Conservation (phyloP, 495 filamentous ascomycete genomes). For the Glarea lozoyensis region DNA sequence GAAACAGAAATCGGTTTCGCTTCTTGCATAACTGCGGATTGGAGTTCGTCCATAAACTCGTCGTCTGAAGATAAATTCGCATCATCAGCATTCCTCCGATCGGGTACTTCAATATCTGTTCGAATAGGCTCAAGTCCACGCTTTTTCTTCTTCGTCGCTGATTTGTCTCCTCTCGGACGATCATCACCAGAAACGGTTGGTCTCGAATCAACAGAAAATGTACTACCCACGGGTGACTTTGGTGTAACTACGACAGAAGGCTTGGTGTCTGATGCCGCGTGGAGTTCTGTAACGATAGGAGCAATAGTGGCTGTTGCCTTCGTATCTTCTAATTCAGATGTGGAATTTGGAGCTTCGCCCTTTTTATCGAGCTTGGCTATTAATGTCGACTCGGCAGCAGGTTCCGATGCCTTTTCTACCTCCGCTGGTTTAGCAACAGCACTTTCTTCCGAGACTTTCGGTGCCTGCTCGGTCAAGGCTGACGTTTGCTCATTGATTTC, state of each 20-base stretch:
- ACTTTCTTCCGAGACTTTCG: too few species aligned
- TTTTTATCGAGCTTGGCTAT: too few species aligned
- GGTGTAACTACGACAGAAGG: not conserved
- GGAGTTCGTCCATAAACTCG: conserved; percentile 82
- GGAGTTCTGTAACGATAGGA: too few species aligned
- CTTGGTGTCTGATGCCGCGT: too few species aligned
- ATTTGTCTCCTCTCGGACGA: not conserved
- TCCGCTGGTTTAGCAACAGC: too few species aligned
- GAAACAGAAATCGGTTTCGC: conserved; percentile 75
- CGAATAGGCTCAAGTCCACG: conserved; percentile 46
- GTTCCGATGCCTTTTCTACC: too few species aligned
- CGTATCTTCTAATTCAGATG: too few species aligned
- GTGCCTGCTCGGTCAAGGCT: too few species aligned
- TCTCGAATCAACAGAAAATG: conserved; percentile 13
- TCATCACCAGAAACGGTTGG: conserved; percentile 9
- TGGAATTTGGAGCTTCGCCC: too few species aligned
- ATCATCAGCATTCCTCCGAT: conserved; percentile 43
- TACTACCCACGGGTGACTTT: conserved; percentile 18
- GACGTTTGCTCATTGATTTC: too few species aligned
- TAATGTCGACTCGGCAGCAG: too few species aligned
- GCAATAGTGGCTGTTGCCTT: too few species aligned
- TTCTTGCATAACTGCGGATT: conserved; percentile 72
- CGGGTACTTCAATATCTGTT: conserved; percentile 29
- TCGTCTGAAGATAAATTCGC: conserved; percentile 71
- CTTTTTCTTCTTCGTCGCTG: conserved; percentile 28